Evolutionary conservation across 2,329 filamentous ascomycete genomes (phyloP).

Genomic region (Hymenotorrendiella dingleyae): DNA sequence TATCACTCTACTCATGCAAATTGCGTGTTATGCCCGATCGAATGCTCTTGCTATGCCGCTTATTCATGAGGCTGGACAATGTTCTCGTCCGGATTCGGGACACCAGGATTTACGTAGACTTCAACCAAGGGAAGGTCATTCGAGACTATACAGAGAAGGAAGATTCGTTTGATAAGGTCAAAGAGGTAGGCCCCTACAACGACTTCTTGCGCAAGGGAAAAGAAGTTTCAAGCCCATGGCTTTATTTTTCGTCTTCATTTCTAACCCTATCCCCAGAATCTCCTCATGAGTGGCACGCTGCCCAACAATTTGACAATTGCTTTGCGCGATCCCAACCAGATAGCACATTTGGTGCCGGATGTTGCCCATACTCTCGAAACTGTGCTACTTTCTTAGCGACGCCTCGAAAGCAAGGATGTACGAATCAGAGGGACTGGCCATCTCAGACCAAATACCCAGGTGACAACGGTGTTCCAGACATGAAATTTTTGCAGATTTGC

Average conservation of each 20-base stretch:
- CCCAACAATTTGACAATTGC: slow-evolving; percentile 71
- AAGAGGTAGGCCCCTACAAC: slow-evolving; percentile 47
- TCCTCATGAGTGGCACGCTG: slow-evolving; percentile 43
- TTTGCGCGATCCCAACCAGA: slow-evolving; percentile 72
- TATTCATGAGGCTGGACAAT: slow-evolving; percentile 91
- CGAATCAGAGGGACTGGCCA: too few relatives aligned
- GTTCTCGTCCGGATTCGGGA: slow-evolving; percentile 84
- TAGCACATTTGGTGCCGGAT: slow-evolving; percentile 63
- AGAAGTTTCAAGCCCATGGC: too few relatives aligned
- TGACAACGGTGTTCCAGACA: too few relatives aligned
- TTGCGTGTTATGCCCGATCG: slow-evolving; percentile 86
- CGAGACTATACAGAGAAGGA: slow-evolving; percentile 90
- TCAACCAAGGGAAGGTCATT: slow-evolving; percentile 70
- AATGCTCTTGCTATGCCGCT: slow-evolving; percentile 74
- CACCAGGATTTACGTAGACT: slow-evolving; percentile 88
- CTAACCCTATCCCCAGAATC: slow-evolving; percentile 33
- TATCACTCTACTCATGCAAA: slow-evolving; percentile 85
- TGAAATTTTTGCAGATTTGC: too few relatives aligned
- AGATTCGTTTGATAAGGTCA: slow-evolving; percentile 70
- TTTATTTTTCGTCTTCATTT: background rate
- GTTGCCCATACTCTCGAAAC: slow-evolving; percentile 62
- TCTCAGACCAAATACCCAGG: too few relatives aligned
- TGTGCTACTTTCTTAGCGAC: slow-evolving; percentile 20
- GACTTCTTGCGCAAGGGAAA: too few relatives aligned
- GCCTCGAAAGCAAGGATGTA: too few relatives aligned